A percentile compares a stretch with the other conserved stretches of the same genome.
Evolutionary conservation across 106 monocot species (phyloP).

Genomic region (Acanthochlamys bracteata): DNA sequence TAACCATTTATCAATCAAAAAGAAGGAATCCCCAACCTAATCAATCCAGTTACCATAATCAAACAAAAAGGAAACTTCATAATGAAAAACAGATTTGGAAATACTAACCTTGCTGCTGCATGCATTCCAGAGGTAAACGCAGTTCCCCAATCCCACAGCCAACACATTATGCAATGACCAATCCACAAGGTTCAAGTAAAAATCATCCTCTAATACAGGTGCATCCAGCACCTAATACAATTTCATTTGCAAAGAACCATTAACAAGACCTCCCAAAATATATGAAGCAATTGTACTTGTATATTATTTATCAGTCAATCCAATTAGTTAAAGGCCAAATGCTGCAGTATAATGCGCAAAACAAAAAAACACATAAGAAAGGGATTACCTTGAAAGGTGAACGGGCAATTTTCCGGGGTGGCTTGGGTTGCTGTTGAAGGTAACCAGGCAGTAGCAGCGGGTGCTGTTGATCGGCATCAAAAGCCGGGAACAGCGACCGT

Average conservation of each 20-base stretch:
- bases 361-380: constrained; percentile 2
- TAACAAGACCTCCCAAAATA: too few species aligned
- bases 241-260: too few species aligned
- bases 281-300: too few species aligned
- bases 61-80: too few species aligned
- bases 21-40: neutral
- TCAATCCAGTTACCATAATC: neutral
- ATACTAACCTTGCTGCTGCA: constrained; percentile 85
- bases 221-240: constrained; percentile 80
- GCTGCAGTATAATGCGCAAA: too few species aligned
- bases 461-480: constrained; percentile 26
- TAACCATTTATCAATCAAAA: constrained; percentile 8
- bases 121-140: constrained; percentile 98
- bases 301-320: neutral
- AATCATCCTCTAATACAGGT: constrained; percentile 96
- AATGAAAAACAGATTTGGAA: neutral
- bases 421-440: constrained; percentile 26
- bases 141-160: constrained; percentile 86
- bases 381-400: constrained; percentile 74
- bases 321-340: neutral
- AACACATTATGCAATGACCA: constrained; percentile 92
- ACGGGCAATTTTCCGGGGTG: constrained; percentile 55
- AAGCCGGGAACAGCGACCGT: constrained; percentile 16
- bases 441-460: constrained; percentile 24
- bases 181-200: constrained; percentile 95